Evolutionary conservation across 345 rosid species (phyloP), one percentile per base, ranked within the genome.

Genomic region (Gossypium sturtianum): DNA sequence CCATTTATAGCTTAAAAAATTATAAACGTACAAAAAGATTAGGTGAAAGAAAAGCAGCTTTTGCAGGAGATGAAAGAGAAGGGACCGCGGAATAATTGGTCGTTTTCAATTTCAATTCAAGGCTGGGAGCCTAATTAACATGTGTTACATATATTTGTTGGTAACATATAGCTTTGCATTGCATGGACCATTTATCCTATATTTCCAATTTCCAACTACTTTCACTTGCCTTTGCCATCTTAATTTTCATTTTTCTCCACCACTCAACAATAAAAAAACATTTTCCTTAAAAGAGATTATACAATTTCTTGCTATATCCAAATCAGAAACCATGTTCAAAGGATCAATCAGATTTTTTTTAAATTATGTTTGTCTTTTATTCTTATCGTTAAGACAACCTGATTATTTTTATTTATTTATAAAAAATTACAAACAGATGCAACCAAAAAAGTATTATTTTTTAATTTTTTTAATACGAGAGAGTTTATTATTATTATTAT

Each of bases 41-140:
- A 9, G 64, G 45, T 53, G 12, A 43, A 56, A 19, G 11, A n/a
- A 34, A 11, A 52, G 17, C 0, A 51, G 44, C 1, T 68, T 48
- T 19, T 49, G 54, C 23, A 48, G 23, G 22, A 45, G 53, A 8
- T 4, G 13, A 16, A 9, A 29, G 11, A 15, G 2, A 15, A 1
- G 1, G 59, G 17, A 34, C 41, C 41, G 41, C 7, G 25, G 41
- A 0, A 23, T 7, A 45, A 7, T 72, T 22, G 41, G 51, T 60
- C 51, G 9, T 65, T 72, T 23, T 59, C 51, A 58, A 45, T 43
- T 54, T 19, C 25, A 8, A 19, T 19, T 19, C 41, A 48, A 12
- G 52, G 15, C 58, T 53, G 23, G 52, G 54, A 72, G 34, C 75
- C 66, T 22, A 59, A 72, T 72, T 23, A 44, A 65, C 75, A 58